Conservation (phyloP, 2,329 filamentous ascomycete genomes). For the Apiospora phragmitis region DNA sequence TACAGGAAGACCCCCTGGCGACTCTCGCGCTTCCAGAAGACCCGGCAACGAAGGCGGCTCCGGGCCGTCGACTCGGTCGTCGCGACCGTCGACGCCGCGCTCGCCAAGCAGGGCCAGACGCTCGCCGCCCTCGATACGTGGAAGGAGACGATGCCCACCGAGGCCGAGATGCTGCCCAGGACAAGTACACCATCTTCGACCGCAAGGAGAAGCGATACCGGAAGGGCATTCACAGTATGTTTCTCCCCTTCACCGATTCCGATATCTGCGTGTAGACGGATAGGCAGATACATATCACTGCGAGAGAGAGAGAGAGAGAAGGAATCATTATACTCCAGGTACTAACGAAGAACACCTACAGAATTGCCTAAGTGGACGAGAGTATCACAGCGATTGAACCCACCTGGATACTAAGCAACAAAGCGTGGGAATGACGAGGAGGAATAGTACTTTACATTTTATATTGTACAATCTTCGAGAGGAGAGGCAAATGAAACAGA, state of each 20-base stretch:
- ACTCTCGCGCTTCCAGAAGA: constrained; percentile 87
- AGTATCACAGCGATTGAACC: constrained; percentile 90
- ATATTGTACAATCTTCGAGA: not conserved
- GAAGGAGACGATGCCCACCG: constrained; percentile 94
- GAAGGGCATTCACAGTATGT: constrained; percentile 96
- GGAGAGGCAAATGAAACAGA: not conserved
- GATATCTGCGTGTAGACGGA: constrained; percentile 1
- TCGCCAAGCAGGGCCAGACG: constrained; percentile 70
- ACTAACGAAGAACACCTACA: constrained; percentile 34
- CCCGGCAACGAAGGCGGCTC: constrained; percentile 79
- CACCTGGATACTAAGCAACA: constrained; percentile 76
- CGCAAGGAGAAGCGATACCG: constrained; percentile 93
- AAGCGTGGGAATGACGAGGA: not conserved
- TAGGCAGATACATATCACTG: not conserved
- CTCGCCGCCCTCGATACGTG: constrained; percentile 81
- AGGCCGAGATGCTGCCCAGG: constrained; percentile 92
- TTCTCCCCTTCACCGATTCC: not conserved
- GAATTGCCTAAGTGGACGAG: constrained; percentile 92
- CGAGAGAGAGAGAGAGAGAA: not conserved
- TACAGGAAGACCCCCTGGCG: constrained; percentile 95
- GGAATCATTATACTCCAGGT: not conserved
- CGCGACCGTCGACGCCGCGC: constrained; percentile 75
- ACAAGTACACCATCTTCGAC: constrained; percentile 99
- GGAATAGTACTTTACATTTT: not conserved
- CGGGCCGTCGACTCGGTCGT: constrained; percentile 87